These are phyloP conservation scores for Spathaspora girioi DNA, from an alignment of 805 yeast genomes.

Conservation along the genomic window DNA sequence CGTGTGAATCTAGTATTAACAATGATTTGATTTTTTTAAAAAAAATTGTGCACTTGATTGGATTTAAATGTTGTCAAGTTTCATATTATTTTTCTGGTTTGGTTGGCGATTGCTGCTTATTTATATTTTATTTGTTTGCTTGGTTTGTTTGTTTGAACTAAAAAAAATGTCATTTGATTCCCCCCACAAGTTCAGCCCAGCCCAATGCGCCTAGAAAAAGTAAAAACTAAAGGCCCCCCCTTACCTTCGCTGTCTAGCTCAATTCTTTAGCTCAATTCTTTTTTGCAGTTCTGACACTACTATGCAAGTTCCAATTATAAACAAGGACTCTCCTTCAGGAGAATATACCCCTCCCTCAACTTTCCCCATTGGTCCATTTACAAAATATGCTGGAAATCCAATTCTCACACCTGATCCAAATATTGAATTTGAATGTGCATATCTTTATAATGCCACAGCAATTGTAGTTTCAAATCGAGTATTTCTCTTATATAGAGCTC, in stretches of 20 bases:
- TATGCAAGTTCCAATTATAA: slow-evolving; percentile 27
- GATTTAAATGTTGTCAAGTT: background rate
- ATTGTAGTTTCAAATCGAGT: slow-evolving; percentile 37
- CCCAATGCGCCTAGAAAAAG: background rate
- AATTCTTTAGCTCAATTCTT: no score
- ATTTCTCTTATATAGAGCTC: slow-evolving; percentile 37
- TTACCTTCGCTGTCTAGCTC: no score
- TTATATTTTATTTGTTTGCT: no score
- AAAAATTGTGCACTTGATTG: background rate
- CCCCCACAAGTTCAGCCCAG: background rate
- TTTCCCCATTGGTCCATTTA: slow-evolving; percentile 42
- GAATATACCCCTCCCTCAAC: slow-evolving; percentile 32
- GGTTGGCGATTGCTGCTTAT: background rate
- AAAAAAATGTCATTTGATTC: background rate
- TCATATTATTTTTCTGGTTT: background rate
- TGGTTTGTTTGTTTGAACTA: background rate
- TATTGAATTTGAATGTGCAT: slow-evolving; percentile 34
- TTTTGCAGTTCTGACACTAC: background rate
- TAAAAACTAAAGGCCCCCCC: no score
- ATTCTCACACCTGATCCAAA: slow-evolving; percentile 36
- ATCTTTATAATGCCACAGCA: slow-evolving; percentile 40
- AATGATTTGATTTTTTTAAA: background rate
- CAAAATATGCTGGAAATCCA: slow-evolving; percentile 32
- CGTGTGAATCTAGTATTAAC: background rate
- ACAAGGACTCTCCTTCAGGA: slow-evolving; percentile 23